Percentiles rank a stretch among this genome's conserved stretches.
These are phyloP conservation scores for Suhomyces choctaworum DNA, from an alignment of 1,139 yeast genomes.

Conservation along the genomic window DNA sequence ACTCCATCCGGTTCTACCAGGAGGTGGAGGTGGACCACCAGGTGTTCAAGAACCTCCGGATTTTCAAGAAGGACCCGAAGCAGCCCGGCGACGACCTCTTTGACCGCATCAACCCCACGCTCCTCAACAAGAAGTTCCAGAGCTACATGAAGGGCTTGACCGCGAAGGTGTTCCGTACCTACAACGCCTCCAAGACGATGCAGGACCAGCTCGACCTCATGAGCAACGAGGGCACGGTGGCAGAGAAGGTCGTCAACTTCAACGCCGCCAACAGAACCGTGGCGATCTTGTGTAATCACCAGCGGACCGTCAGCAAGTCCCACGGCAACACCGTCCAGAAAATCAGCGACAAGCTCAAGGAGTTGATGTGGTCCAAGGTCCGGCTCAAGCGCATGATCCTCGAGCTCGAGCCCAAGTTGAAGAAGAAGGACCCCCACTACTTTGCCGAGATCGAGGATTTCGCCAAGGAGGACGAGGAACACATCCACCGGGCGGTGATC, in stretches of 20 bases:
- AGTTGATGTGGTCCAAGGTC: conserved; percentile 80
- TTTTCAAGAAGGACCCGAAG: conserved; percentile 86
- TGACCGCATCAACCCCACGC: conserved; percentile 82
- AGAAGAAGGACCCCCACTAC: conserved; percentile 54
- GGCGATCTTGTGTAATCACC: conserved; percentile 96
- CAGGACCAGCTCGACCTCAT: conserved; percentile 88
- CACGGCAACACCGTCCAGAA: conserved; percentile 81
- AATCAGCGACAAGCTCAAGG: conserved; percentile 73
- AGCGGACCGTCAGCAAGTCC: conserved; percentile 83
- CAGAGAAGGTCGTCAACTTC: conserved; percentile 82
- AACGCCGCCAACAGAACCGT: conserved; percentile 96
- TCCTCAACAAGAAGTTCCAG: conserved; percentile 83
- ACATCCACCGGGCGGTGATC: conserved; percentile 56
- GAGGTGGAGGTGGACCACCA: conserved; percentile 89
- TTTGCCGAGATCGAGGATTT: conserved; percentile 75
- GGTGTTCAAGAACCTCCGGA: conserved; percentile 82
- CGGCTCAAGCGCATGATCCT: conserved; percentile 71
- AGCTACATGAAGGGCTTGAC: conserved; percentile 90
- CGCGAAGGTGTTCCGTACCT: conserved; percentile 96
- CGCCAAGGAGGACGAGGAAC: conserved; percentile 59
- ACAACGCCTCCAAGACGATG: conserved; percentile 95
- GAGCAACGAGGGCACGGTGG: conserved; percentile 79
- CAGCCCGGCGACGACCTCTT: conserved; percentile 90
- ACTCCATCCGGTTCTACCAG: conserved; percentile 87
- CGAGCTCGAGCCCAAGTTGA: conserved; percentile 57